Conservation (phyloP, 2,329 filamentous ascomycete species). For the Salinomyces thailandicus region DNA sequence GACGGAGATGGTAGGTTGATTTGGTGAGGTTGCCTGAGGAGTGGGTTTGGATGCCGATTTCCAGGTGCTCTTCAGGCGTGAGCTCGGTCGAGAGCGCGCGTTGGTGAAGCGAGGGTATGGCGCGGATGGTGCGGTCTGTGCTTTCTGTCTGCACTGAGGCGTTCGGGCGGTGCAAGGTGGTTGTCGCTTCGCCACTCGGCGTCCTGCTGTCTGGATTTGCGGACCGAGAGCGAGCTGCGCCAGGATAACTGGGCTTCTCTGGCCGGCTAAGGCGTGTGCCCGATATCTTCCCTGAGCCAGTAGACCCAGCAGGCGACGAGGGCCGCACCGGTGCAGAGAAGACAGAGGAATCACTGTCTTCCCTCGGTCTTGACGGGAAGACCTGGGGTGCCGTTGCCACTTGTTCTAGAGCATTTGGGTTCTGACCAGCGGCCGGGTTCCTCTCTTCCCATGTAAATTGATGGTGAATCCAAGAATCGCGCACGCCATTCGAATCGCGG, state of each 20-base stretch:
- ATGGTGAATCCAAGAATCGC: constrained; percentile 36
- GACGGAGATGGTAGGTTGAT: constrained; percentile 88
- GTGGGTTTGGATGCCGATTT: constrained; percentile 82
- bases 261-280: constrained; percentile 5
- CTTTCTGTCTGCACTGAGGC: constrained; percentile 25
- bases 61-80: constrained; percentile 76
- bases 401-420: neutral
- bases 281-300: constrained; percentile 7
- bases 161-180: constrained; percentile 20
- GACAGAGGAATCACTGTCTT: neutral
- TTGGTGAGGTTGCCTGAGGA: constrained; percentile 80
- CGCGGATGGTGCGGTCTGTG: constrained; percentile 37
- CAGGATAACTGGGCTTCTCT: constrained; percentile 7
- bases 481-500: constrained; percentile 51
- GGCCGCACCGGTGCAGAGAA: constrained; percentile 2
- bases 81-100: constrained; percentile 55
- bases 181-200: neutral
- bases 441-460: constrained; percentile 52
- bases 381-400: neutral
- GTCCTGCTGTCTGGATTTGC: constrained; percentile 16
- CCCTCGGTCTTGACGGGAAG: neutral
- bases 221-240: constrained; percentile 19
- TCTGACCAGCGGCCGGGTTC: constrained; percentile 5
- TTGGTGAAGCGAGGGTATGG: constrained; percentile 34
- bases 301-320: constrained; percentile 5